Percentiles rank a stretch among this genome's conserved stretches.
Evolutionary conservation across 345 rosid species (phyloP).

Genomic region (Abelmoschus esculentus): DNA sequence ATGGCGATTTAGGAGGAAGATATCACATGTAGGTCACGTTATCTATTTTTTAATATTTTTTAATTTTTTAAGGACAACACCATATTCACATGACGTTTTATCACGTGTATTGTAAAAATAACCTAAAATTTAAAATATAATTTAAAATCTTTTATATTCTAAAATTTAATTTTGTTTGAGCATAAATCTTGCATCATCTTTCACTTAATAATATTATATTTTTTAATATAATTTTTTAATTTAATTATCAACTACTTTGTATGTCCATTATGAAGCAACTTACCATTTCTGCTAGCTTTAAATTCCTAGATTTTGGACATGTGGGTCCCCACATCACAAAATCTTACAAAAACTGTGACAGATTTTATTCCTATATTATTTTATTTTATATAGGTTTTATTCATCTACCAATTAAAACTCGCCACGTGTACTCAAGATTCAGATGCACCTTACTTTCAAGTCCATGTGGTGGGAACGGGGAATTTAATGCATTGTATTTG

Average conservation of each 20-base stretch:
- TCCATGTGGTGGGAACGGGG: neutral
- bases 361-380: neutral
- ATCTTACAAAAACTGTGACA: neutral
- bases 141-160: no score
- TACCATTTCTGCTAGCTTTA: neutral
- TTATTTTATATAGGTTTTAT: no score
- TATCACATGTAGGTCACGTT: no score
- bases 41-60: no score
- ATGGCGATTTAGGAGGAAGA: no score
- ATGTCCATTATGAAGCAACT: neutral
- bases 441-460: neutral
- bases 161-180: no score
- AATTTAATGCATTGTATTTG: conserved; percentile 9
- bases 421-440: conserved; percentile 12
- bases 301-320: conserved; percentile 10
- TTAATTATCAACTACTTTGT: conserved; percentile 7
- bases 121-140: no score
- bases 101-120: no score
- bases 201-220: neutral
- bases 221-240: neutral
- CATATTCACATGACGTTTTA: no score
- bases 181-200: neutral
- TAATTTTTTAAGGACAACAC: no score
- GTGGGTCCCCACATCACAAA: neutral
- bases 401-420: neutral